These are phyloP conservation scores for Chiua virens DNA, from an alignment of 768 basidiomycete genomes.

Conservation along the genomic window DNA sequence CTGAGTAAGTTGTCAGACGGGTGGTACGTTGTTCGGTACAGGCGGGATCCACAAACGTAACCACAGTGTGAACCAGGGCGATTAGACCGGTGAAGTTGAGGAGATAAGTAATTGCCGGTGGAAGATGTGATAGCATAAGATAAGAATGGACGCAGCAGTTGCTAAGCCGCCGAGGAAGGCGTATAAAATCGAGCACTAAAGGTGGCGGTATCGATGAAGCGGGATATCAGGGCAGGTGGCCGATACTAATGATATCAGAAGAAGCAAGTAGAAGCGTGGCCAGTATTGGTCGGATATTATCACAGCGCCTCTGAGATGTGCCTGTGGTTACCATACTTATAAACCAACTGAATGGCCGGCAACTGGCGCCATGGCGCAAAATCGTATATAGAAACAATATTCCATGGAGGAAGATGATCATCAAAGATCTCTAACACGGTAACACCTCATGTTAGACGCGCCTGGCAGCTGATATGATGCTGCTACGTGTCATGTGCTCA, in stretches of 20 bases:
- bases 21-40: not conserved
- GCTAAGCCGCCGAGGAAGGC: conserved; percentile 16
- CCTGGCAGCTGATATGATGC: conserved; percentile 30
- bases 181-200: conserved; percentile 15
- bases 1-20: not conserved
- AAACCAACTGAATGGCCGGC: conserved; percentile 30
- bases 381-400: conserved; percentile 22
- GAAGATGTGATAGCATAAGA: conserved; percentile 1
- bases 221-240: conserved; percentile 11
- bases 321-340: conserved; percentile 26
- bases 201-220: conserved; percentile 25
- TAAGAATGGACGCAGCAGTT: conserved; percentile 3
- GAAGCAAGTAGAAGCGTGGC: conserved; percentile 21
- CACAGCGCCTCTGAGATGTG: conserved; percentile 23
- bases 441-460: conserved; percentile 34
- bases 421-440: conserved; percentile 30
- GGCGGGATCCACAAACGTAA: conserved; percentile 14
- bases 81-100: conserved; percentile 2
- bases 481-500: conserved; percentile 27
- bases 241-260: conserved; percentile 10
- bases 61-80: conserved; percentile 8
- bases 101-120: conserved; percentile 12
- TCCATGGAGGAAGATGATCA: conserved; percentile 23
- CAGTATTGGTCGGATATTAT: conserved; percentile 33
- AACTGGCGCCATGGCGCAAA: conserved; percentile 23